A percentile compares a stretch with the other conserved stretches of the same genome.
Conservation (phyloP, 2,329 filamentous ascomycete genomes). For the Microascus cirrosus region DNA sequence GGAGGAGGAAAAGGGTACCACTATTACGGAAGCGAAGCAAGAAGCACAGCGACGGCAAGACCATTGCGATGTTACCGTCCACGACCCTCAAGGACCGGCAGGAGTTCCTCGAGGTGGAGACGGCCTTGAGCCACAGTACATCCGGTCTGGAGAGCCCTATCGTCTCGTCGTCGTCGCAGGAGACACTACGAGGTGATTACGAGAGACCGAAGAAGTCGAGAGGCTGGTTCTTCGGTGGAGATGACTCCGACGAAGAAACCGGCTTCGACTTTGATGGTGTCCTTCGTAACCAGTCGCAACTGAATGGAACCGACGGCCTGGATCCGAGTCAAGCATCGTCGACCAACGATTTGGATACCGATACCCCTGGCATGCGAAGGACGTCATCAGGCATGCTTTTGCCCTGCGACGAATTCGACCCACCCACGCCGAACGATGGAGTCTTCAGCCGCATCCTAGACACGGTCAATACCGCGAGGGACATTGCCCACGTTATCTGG, state of each 20-base stretch:
- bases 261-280: conserved; percentile 5
- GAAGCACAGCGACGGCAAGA: conserved; percentile 58
- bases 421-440: conserved; percentile 40
- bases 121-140: conserved; percentile 50
- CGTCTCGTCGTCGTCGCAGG: conserved; percentile 70
- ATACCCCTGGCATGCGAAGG: conserved; percentile 56
- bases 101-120: conserved; percentile 61
- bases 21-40: conserved; percentile 29
- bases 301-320: conserved; percentile 21
- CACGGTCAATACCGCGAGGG: conserved; percentile 62
- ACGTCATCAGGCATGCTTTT: conserved; percentile 86
- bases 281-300: conserved; percentile 8
- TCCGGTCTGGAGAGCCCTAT: conserved; percentile 29
- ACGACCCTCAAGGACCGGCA: conserved; percentile 79
- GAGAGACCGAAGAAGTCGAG: conserved; percentile 46
- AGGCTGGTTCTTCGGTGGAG: conserved; percentile 48
- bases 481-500: conserved; percentile 62
- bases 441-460: conserved; percentile 73
- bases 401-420: conserved; percentile 69
- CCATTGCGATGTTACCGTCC: conserved; percentile 76
- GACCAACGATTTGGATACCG: conserved; percentile 33
- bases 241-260: conserved; percentile 3
- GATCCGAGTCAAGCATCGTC: conserved; percentile 29
- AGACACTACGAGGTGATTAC: conserved; percentile 53
- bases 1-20: conserved; percentile 46